Conservation (phyloP, 768 basidiomycete genomes). For the Porphyrellus cyaneotinctus region DNA sequence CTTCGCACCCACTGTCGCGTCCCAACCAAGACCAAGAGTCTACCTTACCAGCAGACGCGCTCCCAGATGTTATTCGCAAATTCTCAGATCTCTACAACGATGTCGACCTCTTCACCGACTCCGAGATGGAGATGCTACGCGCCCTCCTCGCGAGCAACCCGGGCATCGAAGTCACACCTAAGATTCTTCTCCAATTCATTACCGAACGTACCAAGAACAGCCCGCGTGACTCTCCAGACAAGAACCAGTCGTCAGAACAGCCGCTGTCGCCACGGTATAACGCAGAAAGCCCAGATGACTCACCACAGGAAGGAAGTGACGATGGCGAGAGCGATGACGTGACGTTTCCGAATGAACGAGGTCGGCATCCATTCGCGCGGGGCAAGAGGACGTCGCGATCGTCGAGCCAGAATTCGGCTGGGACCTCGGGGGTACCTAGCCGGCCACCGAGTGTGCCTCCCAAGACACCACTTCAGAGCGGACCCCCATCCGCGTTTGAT, state of each 20-base stretch:
- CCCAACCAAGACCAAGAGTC: slow-evolving; percentile 56
- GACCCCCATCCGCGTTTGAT: slow-evolving; percentile 60
- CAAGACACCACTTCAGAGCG: slow-evolving; percentile 39
- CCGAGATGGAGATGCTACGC: slow-evolving; percentile 61
- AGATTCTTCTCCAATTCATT: slow-evolving; percentile 59
- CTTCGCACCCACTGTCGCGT: slow-evolving; percentile 57
- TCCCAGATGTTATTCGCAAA: slow-evolving; percentile 64
- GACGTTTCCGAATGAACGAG: slow-evolving; percentile 35
- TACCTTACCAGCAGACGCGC: slow-evolving; percentile 64
- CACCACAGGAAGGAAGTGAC: slow-evolving; percentile 33
- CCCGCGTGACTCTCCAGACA: slow-evolving; percentile 28
- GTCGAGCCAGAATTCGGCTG: slow-evolving; percentile 52
- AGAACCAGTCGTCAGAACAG: slow-evolving; percentile 12
- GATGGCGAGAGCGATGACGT: slow-evolving; percentile 35
- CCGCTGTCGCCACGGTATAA: slow-evolving; percentile 8
- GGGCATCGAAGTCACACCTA: slow-evolving; percentile 64
- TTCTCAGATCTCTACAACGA: slow-evolving; percentile 59
- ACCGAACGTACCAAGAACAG: slow-evolving; percentile 52
- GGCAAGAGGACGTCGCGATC: slow-evolving; percentile 43
- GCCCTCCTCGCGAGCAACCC: slow-evolving; percentile 54
- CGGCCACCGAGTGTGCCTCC: slow-evolving; percentile 60
- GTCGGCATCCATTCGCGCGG: slow-evolving; percentile 32
- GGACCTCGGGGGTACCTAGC: slow-evolving; percentile 41
- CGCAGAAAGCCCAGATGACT: slow-evolving; percentile 31
- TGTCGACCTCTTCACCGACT: slow-evolving; percentile 56